Evolutionary conservation across 305 asterid species (phyloP), one percentile per base, ranked within the genome.

Genomic region (Fraxinus baroniana): DNA sequence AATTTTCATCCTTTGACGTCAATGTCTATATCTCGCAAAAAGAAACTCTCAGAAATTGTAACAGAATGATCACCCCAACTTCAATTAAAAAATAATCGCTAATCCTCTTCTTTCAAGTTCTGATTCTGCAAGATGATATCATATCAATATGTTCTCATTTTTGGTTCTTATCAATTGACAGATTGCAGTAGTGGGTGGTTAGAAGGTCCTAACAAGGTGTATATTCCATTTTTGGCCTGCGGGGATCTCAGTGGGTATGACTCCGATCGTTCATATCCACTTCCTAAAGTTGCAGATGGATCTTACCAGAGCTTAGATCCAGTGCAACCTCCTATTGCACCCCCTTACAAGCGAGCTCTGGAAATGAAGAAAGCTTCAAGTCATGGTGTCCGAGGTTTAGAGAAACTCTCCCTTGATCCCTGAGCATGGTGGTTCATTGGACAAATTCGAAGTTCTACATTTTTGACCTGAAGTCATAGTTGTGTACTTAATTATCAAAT

Each of bases 121-220:
- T 68, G 39, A 13, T 68, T 68, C 20, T 68, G 74, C 9, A 10
- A 68, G 37, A 68, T 68, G n/a, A 26, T 12, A 66, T n/a, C 10
- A 12, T 32, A 18, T 12, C 75, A 4, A 70, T 30, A 30, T 30
- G 10, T 70, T 70, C 76, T 52, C 24, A 10, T 70, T 72, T 28
- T 3, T n/a, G 70, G n/a, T 80, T 60, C 4, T 7, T 77, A 41
- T 32, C 37, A 32, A 73, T 12, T 71, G 36, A 72, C 98, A 96
- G 99, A 96, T 88, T 94, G 98, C 91, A 94, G 98, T 86, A 96
- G 97, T 83, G 98, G 91, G 79, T 96, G 98, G 98, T 89, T 96
- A 75, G 99, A 96, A 92, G 99, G 98, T 78, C 93, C 94, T 74
- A 93, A 94, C 87, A 94, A 94, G 92, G 97, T 94, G 55, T 96